Conservation (phyloP, 2,329 filamentous ascomycete genomes). For the Raffaelea ambrosiae region DNA sequence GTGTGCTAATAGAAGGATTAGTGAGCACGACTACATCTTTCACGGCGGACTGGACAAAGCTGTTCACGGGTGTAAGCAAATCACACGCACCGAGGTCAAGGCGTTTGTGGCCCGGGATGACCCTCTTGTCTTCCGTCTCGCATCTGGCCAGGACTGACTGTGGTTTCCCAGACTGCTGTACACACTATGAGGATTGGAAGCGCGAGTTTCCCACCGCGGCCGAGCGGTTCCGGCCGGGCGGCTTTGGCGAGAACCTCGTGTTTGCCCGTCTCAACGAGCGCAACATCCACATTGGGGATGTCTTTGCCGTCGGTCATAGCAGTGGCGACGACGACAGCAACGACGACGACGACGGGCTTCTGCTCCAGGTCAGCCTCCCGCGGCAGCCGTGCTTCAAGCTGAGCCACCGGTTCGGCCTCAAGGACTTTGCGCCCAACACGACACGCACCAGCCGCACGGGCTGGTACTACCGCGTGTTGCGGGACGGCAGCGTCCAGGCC, state of each 20-base stretch:
- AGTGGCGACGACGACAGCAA: no score
- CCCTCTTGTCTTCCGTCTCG: no score
- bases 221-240: slow-evolving; percentile 45
- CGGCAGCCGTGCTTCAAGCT: slow-evolving; percentile 61
- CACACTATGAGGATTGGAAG: slow-evolving; percentile 49
- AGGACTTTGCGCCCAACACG: slow-evolving; percentile 51
- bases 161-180: slow-evolving; percentile 48
- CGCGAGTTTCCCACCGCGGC: slow-evolving; percentile 41
- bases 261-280: slow-evolving; percentile 50
- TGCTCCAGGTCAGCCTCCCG: slow-evolving; percentile 52
- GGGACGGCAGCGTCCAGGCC: slow-evolving; percentile 41
- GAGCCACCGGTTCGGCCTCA: slow-evolving; percentile 57
- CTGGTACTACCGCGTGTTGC: slow-evolving; percentile 57
- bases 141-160: background rate
- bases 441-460: slow-evolving; percentile 51
- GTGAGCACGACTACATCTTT: slow-evolving; percentile 51
- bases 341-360: slow-evolving; percentile 26
- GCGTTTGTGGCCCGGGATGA: no score
- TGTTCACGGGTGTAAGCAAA: slow-evolving; percentile 43
- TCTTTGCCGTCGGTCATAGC: slow-evolving; percentile 37
- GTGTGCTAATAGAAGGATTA: background rate
- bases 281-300: slow-evolving; percentile 58
- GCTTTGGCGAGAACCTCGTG: slow-evolving; percentile 59
- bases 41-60: slow-evolving; percentile 58
- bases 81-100: background rate